phyloP scores from a whole-genome alignment of 371 early-diverging fungal genomes.

The Apophysomyces trapeziformis region DNA sequence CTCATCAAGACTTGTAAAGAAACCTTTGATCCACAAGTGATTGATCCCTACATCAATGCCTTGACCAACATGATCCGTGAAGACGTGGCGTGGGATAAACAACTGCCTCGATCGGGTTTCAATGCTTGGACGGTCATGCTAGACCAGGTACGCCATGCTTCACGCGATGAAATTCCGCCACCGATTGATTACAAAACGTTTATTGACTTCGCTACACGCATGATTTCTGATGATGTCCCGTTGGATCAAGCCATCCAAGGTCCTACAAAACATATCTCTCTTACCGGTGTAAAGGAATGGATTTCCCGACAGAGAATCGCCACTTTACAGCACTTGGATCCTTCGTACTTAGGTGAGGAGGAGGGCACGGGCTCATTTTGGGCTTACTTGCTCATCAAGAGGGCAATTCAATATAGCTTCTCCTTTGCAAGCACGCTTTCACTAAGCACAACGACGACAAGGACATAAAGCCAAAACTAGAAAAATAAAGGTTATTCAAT shows the following conservation, averaged over 20 bases:
- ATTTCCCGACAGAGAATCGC: not conserved
- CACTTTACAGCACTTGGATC: not conserved
- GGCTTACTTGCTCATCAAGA: too few relatives aligned
- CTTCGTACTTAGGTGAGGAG: too few relatives aligned
- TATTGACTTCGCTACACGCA: constrained; percentile 8
- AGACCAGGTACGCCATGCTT: not conserved
- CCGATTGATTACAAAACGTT: constrained; percentile 3
- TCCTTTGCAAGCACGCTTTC: too few relatives aligned
- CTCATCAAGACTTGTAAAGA: constrained; percentile 13
- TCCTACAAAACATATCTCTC: constrained; percentile 11
- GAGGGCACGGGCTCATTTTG: too few relatives aligned
- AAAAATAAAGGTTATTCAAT: too few relatives aligned
- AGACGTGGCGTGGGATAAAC: constrained; percentile 27
- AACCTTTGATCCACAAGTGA: constrained; percentile 20
- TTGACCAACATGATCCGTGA: constrained; percentile 20
- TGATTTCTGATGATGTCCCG: constrained; percentile 15
- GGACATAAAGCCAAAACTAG: too few relatives aligned
- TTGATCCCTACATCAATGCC: constrained; percentile 24
- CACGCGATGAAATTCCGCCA: not conserved
- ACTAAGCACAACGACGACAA: too few relatives aligned
- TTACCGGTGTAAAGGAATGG: constrained; percentile 25
- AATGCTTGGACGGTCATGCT: not conserved
- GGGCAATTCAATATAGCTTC: too few relatives aligned
- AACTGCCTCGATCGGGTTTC: constrained; percentile 2
- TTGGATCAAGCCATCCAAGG: constrained; percentile 23